Percentiles rank a stretch among this genome's conserved stretches.
These are phyloP conservation scores for Leucoagaricus sp. DNA, from an alignment of 1,284 basidiomycete genomes.

Conservation along the genomic window DNA sequence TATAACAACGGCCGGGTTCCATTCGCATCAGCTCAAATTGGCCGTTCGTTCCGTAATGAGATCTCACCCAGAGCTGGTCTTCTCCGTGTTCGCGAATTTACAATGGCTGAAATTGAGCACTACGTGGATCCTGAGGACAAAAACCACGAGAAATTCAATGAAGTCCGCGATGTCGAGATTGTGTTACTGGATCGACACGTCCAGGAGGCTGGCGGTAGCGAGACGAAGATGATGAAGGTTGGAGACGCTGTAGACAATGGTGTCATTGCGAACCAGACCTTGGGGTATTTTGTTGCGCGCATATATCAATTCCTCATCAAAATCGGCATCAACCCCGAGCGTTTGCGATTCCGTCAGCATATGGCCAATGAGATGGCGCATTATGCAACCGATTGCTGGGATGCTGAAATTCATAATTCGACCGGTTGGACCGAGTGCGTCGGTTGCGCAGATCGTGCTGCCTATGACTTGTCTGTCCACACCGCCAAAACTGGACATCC, in stretches of 20 bases:
- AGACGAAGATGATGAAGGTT: slow-evolving; percentile 70
- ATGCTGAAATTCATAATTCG: slow-evolving; percentile 95
- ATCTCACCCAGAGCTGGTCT: slow-evolving; percentile 97
- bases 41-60: slow-evolving; percentile 96
- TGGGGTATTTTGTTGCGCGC: slow-evolving; percentile 96
- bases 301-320: slow-evolving; percentile 91
- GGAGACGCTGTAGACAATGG: slow-evolving; percentile 89
- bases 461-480: slow-evolving; percentile 84
- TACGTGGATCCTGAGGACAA: slow-evolving; percentile 97
- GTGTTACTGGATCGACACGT: slow-evolving; percentile 82
- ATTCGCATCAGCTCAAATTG: slow-evolving; percentile 97
- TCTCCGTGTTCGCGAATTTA: slow-evolving; percentile 97
- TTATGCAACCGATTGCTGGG: slow-evolving; percentile 99
- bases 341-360: slow-evolving; percentile 94
- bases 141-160: slow-evolving; percentile 81
- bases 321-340: slow-evolving; percentile 88
- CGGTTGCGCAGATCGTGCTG: slow-evolving; percentile 98
- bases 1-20: slow-evolving; percentile 98
- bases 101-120: slow-evolving; percentile 99
- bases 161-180: slow-evolving; percentile 78
- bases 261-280: slow-evolving; percentile 94
- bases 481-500: slow-evolving; percentile 66
- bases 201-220: slow-evolving; percentile 78
- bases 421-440: slow-evolving; percentile 99
- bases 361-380: slow-evolving; percentile 98